Evolutionary conservation across 495 filamentous ascomycete genomes (phyloP), one percentile per base, ranked within the genome.

Genomic region (Cudoniella acicularis): DNA sequence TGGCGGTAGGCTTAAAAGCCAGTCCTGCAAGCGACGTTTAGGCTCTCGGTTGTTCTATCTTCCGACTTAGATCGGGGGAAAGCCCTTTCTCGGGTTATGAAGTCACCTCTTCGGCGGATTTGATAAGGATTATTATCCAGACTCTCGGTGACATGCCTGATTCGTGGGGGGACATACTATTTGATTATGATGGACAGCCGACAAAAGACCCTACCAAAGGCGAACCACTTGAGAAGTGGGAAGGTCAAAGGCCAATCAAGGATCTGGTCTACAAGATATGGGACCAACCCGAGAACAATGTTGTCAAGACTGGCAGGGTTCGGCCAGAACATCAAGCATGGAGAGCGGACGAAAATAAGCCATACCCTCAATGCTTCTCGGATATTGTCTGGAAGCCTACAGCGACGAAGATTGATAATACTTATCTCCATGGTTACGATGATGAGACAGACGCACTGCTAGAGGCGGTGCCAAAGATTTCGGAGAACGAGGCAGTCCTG

Each of bases 391-490:
- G 60, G 60, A 66, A 63, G 16, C 64, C 64, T 36, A 63, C 23
- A 48, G 60, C 64, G 36, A 48, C 30, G 21, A 57, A 57, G 46
- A 41, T 63, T 22, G 56, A 59, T 27, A 54, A 60, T 53, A 20
- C 30, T n/a, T 66, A 60, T 53, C 45, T 63, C 10, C 21, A 18
- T 36, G 55, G 64, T 23, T 56, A 60, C 51, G 40, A 59, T 30
- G 54, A 65, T 54, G 59, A 62, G 63, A 13, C 21, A 11, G 56
- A 60, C 24, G 40, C 23, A 27, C 46, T 54, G 17, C 48, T 63
- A 55, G 60, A 60, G 50, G 60, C 56, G 48, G 24, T 67, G 64
- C 61, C 64, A n/a, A 67, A 64, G 61, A 67, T 61, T 48, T 23
- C 61, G 53, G 54, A 64, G 61, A 18, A 57, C 21, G 64, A 67